phyloP scores from a whole-genome alignment of 768 basidiomycete species.

The Suillus placidus region DNA sequence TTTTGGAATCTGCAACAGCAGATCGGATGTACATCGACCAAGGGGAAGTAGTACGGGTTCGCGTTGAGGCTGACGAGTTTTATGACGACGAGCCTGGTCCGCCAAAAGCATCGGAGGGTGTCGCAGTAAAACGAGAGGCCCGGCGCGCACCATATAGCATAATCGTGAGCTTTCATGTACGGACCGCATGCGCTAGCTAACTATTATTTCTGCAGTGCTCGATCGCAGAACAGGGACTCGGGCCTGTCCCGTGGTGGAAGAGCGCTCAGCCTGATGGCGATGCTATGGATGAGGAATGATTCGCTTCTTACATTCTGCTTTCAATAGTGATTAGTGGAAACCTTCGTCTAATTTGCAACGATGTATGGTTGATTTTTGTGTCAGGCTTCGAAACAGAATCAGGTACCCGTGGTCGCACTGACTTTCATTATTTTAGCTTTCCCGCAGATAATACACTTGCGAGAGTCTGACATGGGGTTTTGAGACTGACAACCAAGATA shows the following conservation, averaged over 20 bases:
- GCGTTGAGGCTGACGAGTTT: constrained; percentile 82
- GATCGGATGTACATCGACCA: constrained; percentile 83
- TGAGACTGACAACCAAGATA: too few species aligned
- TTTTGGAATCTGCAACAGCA: constrained; percentile 66
- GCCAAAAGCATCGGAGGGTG: constrained; percentile 72
- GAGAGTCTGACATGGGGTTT: too few species aligned
- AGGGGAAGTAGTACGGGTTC: constrained; percentile 73
- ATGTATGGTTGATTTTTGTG: neutral
- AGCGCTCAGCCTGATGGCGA: constrained; percentile 46
- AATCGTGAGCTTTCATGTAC: constrained; percentile 47
- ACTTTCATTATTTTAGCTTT: neutral
- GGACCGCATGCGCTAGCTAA: neutral
- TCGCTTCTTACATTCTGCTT: neutral
- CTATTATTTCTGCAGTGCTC: constrained; percentile 56
- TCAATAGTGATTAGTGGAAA: neutral
- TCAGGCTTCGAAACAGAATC: neutral
- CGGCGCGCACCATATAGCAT: constrained; percentile 69
- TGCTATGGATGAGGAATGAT: constrained; percentile 42
- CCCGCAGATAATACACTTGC: too few species aligned
- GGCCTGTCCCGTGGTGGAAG: constrained; percentile 78
- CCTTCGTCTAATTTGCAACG: neutral
- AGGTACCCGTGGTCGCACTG: neutral
- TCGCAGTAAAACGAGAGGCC: constrained; percentile 52
- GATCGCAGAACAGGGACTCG: constrained; percentile 81
- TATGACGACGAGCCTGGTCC: constrained; percentile 87